A percentile compares a stretch with the other conserved stretches of the same genome.
phyloP scores from a whole-genome alignment of 805 yeast genomes.

The Saturnispora mendoncae region DNA sequence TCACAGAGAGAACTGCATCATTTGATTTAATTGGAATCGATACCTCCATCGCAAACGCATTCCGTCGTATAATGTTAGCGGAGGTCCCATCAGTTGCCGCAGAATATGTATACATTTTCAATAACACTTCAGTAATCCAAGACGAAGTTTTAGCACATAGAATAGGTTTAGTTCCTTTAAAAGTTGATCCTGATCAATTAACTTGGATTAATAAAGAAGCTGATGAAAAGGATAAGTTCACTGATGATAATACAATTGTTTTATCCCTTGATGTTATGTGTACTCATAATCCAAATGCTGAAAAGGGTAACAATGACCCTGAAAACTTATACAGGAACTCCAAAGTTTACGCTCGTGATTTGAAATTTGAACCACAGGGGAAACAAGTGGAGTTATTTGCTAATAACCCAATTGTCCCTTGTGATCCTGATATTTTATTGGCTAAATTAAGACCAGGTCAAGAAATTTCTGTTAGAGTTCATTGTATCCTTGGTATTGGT shows the following conservation, averaged over 20 bases:
- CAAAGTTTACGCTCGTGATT: conserved; percentile 80
- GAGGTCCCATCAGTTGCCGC: conserved; percentile 96
- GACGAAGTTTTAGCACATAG: conserved; percentile 96
- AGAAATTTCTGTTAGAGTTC: conserved; percentile 83
- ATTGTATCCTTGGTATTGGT: conserved; percentile 81
- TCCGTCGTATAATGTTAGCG: conserved; percentile 92
- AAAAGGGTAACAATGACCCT: conserved; percentile 70
- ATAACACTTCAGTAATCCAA: conserved; percentile 93
- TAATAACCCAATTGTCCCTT: conserved; percentile 57
- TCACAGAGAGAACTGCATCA: conserved; percentile 64
- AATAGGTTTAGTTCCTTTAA: conserved; percentile 85
- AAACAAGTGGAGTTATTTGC: conserved; percentile 67
- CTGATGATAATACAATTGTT: conserved; percentile 85
- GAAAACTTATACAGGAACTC: conserved; percentile 75
- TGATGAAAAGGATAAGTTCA: conserved; percentile 62
- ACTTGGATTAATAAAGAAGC: conserved; percentile 67
- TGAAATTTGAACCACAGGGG: conserved; percentile 88
- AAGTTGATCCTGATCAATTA: conserved; percentile 81
- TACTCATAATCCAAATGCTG: conserved; percentile 77
- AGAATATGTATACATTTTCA: conserved; percentile 81
- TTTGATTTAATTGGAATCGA: conserved; percentile 84
- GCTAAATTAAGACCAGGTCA: conserved; percentile 97
- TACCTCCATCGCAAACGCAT: conserved; percentile 91
- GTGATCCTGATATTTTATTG: conserved; percentile 81
- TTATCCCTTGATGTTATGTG: conserved; percentile 75